Percentiles rank a stretch among this genome's conserved stretches.
Evolutionary conservation across 805 yeast genomes (phyloP).

Genomic region (Starmera dryadoides): DNA sequence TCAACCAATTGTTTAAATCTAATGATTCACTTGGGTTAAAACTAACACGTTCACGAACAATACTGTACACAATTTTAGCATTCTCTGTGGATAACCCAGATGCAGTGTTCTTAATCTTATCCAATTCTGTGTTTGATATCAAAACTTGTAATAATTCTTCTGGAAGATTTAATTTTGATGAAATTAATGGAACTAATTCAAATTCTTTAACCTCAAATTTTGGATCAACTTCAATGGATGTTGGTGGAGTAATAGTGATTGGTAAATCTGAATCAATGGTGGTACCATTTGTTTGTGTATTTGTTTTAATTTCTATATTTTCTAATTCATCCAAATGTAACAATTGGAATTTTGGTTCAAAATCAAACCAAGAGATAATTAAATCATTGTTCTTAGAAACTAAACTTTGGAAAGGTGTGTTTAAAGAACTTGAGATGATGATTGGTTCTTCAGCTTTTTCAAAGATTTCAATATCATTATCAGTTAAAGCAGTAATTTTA

Average conservation of each 20-base stretch:
- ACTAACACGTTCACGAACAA: constrained; percentile 38
- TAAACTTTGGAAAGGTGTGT: constrained; percentile 21
- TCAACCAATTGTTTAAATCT: constrained; percentile 55
- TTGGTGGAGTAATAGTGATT: neutral
- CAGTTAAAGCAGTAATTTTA: constrained; percentile 18
- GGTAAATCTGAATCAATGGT: constrained; percentile 15
- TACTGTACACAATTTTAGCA: constrained; percentile 37
- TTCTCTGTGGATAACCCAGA: constrained; percentile 33
- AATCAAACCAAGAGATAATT: constrained; percentile 29
- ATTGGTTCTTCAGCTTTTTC: constrained; percentile 2
- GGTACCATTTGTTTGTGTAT: constrained; percentile 4
- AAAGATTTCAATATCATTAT: constrained; percentile 27
- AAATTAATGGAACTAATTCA: constrained; percentile 11
- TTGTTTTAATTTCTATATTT: constrained; percentile 15
- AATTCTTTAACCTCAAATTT: constrained; percentile 21
- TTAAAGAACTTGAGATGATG: constrained; percentile 14
- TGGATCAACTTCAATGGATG: constrained; percentile 12
- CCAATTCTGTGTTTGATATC: constrained; percentile 26
- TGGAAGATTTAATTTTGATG: constrained; percentile 13
- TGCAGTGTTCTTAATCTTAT: constrained; percentile 32
- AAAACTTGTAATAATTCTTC: constrained; percentile 17
- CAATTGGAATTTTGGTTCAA: constrained; percentile 30
- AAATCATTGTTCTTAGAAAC: constrained; percentile 10
- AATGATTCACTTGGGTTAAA: constrained; percentile 36
- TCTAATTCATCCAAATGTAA: constrained; percentile 16